Evolutionary conservation across 2,329 filamentous ascomycete species (phyloP).

Genomic region (Venturia pyrina): DNA sequence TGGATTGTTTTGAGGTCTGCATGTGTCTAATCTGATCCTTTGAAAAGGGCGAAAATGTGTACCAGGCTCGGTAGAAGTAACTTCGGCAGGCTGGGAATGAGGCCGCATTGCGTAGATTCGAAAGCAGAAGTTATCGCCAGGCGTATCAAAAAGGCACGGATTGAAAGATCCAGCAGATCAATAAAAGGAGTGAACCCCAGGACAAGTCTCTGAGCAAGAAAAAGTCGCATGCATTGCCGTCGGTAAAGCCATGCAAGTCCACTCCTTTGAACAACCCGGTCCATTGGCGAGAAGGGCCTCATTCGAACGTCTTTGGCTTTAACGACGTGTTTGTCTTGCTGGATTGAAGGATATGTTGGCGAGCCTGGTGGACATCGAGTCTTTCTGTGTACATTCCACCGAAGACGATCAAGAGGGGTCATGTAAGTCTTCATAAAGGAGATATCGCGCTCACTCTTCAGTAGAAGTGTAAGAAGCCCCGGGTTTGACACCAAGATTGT

Average conservation of each 20-base stretch:
- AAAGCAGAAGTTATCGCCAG: background rate
- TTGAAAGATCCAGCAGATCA: conserved; percentile 7
- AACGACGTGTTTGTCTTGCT: background rate
- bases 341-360: conserved; percentile 1
- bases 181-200: conserved; percentile 9
- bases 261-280: background rate
- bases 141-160: background rate
- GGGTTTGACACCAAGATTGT: conserved; percentile 48
- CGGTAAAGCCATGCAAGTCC: conserved; percentile 1
- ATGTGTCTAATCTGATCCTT: background rate
- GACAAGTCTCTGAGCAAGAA: conserved; percentile 11
- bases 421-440: background rate
- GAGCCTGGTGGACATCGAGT: conserved; percentile 9
- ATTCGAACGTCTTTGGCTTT: conserved; percentile 3
- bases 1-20: background rate
- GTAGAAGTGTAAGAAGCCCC: conserved; percentile 29
- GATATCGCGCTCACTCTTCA: conserved; percentile 12
- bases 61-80: background rate
- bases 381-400: conserved; percentile 4
- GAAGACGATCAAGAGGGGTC: background rate
- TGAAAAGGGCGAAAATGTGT: background rate
- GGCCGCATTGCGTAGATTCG: background rate
- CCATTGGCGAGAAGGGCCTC: conserved; percentile 7
- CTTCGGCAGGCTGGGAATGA: background rate
- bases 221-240: conserved; percentile 1